Base-by-base conservation (phyloP, 768 basidiomycete species). In the Lactarius evosmus region DNA sequence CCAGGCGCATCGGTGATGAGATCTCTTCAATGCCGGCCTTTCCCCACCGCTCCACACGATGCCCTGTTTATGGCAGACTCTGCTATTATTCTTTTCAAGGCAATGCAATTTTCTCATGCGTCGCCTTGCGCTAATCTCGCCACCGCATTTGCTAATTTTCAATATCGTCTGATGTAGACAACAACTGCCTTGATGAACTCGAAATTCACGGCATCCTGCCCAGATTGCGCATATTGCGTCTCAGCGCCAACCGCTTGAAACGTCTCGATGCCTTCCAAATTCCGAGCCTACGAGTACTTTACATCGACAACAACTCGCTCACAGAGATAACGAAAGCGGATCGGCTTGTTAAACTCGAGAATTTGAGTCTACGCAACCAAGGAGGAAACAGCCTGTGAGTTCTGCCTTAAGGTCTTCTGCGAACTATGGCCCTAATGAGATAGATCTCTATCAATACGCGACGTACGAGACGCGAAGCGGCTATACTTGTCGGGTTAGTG, bases 331-430 rank as follows among this genome's bases (percentile, higher is more conserved):
- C 70, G 52, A 84, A 83, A 73, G 76, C 84, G 70, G 80, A 83
- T 65, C 79, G 83, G 17, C 76, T 91, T 69, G 76, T 74, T 56
- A 90, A 85, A 75, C 78, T 99, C 71, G 95, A 98, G 75, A 93
- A 93, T 71, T 79, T 99, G 57, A 95, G 92, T 71, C 68, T 98
- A 78, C 83, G 97, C 74, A 93, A 94, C 75, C 96, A 99, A 76
- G 81, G 82, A 71, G 87, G 86, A 67, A 79, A 83, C 50, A 83
- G 83, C 61, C 75, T 94, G 91, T 91, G 75, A 84, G 89, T 87
- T 32, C 67, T 70, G 67, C 70, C 67, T 44, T 68, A 65, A 70
- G 72, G 69, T 68, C 67, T 68, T 33, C 4, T 29, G 44, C 32
- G 19, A 52, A 51, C 25, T 41, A 27, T n/a, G 57, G 52, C 34